Conservation (phyloP, 225 moss, liverwort and hornwort genomes). For the Sphagnum contortum region DNA sequence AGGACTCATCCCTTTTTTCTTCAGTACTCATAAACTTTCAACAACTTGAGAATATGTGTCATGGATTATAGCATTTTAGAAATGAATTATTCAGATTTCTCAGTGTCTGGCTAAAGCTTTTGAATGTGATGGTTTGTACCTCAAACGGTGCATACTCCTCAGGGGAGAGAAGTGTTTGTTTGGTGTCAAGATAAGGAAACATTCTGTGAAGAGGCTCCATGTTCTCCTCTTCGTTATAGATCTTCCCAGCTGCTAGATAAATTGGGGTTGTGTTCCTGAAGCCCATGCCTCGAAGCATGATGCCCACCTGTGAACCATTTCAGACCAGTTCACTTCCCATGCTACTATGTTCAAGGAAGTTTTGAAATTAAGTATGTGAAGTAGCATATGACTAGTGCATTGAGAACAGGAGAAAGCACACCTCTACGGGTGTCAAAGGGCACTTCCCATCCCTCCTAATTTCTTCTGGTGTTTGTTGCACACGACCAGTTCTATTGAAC, state of each 20-base stretch:
- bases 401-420: conserved; percentile 2
- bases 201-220: conserved; percentile 83
- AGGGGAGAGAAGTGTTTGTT: conserved; percentile 61
- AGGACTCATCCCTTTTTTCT: too few species aligned
- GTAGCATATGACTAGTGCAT: too few species aligned
- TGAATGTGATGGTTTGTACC: conserved; percentile 15
- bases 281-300: conserved; percentile 98
- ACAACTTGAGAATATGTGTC: too few species aligned
- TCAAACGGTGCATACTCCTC: conserved; percentile 72
- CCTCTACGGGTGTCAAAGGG: conserved; percentile 95
- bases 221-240: conserved; percentile 62
- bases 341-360: too few species aligned
- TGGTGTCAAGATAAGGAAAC: conserved; percentile 84
- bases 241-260: conserved; percentile 84
- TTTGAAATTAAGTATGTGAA: too few species aligned
- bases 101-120: too few species aligned
- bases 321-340: neutral
- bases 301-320: conserved; percentile 60
- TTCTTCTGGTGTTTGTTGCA: conserved; percentile 45
- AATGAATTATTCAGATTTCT: too few species aligned
- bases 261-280: conserved; percentile 81
- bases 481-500: conserved; percentile 68
- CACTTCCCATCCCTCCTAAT: conserved; percentile 88
- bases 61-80: too few species aligned
- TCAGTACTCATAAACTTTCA: neutral